Evolutionary conservation across 805 yeast genomes (phyloP).

Genomic region (Grigorovia jiainica): DNA sequence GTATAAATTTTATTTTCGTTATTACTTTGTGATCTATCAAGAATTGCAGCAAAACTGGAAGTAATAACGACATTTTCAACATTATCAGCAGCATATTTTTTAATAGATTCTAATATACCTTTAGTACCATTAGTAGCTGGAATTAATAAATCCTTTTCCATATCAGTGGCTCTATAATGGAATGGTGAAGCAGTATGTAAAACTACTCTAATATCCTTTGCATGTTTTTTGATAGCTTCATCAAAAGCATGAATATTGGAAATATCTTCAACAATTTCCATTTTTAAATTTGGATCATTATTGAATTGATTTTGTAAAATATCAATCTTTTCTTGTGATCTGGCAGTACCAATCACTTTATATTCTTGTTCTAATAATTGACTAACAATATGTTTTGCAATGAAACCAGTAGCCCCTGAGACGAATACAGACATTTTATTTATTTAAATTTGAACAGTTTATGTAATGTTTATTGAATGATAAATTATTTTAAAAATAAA

Average conservation of each 20-base stretch:
- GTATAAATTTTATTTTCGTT: conserved; percentile 31
- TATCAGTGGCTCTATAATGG: conserved; percentile 34
- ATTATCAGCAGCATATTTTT: conserved; percentile 31
- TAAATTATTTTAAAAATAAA: no score
- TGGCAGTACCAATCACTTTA: conserved; percentile 43
- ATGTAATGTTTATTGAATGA: no score
- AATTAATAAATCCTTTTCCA: conserved; percentile 40
- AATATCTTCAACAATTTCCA: conserved; percentile 32
- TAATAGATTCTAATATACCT: conserved; percentile 42
- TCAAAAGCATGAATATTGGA: conserved; percentile 37
- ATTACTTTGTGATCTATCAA: conserved; percentile 28
- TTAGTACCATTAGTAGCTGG: conserved; percentile 52
- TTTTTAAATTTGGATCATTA: conserved; percentile 17
- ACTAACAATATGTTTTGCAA: conserved; percentile 42
- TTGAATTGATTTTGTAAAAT: conserved; percentile 26
- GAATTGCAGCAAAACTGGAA: conserved; percentile 43
- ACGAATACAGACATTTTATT: conserved; percentile 31
- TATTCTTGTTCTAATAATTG: conserved; percentile 31
- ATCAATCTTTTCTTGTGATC: conserved; percentile 39
- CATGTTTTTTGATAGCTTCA: conserved; percentile 31
- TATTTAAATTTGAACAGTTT: no score
- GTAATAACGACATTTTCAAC: conserved; percentile 43
- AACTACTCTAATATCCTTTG: conserved; percentile 44
- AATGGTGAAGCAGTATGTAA: conserved; percentile 58
- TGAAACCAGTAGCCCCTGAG: conserved; percentile 47